phyloP scores from a whole-genome alignment of 2,329 filamentous ascomycete genomes.

The Diaporthe destruens region DNA sequence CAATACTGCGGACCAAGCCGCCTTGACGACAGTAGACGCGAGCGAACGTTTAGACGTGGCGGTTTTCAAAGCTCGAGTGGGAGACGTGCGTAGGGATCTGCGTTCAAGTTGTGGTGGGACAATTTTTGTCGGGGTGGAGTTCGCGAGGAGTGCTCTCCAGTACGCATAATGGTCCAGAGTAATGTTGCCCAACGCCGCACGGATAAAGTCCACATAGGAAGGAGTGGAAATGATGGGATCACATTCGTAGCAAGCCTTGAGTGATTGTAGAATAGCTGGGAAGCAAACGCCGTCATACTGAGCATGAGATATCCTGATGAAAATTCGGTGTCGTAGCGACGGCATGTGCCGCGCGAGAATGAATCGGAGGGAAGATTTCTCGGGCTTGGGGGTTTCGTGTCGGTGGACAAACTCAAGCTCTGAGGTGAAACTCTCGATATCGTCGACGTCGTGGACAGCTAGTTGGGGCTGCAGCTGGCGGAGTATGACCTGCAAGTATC shows the following conservation, averaged over 20 bases:
- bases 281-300: conserved; percentile 64
- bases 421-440: conserved; percentile 7
- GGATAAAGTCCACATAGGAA: neutral
- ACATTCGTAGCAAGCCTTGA: conserved; percentile 54
- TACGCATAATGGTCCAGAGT: neutral
- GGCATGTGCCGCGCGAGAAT: neutral
- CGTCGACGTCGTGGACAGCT: neutral
- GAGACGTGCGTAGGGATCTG: neutral
- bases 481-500: conserved; percentile 14
- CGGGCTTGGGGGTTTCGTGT: neutral
- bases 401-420: neutral
- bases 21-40: conserved; percentile 56
- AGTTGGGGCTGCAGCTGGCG: neutral
- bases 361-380: neutral
- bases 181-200: neutral
- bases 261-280: conserved; percentile 56
- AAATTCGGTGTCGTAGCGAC: neutral
- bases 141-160: neutral
- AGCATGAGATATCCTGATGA: conserved; percentile 58
- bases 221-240: neutral
- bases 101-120: too few species aligned
- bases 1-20: conserved; percentile 58
- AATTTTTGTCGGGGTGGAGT: neutral
- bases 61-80: neutral
- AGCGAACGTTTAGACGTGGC: neutral